phyloP scores from a whole-genome alignment of 768 basidiomycete species.

The Boletus fagicola region DNA sequence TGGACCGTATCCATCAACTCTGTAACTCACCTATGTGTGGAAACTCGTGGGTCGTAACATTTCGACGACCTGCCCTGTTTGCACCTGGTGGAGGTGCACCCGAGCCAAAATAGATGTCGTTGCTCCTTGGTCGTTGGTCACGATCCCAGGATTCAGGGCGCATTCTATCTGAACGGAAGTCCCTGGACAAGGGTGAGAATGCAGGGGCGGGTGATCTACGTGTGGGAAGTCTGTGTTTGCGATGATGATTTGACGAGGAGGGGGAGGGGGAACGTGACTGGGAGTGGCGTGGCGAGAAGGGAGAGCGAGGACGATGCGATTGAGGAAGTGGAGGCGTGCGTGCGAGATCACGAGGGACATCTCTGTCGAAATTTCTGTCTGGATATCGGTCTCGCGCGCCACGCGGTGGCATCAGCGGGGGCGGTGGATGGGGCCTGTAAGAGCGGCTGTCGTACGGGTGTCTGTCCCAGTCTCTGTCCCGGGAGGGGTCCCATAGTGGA shows the following conservation, averaged over 20 bases:
- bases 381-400: constrained; percentile 26
- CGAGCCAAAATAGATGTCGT: constrained; percentile 18
- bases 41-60: constrained; percentile 4
- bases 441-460: constrained; percentile 18
- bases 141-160: constrained; percentile 37
- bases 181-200: constrained; percentile 41
- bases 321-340: constrained; percentile 23
- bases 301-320: constrained; percentile 20
- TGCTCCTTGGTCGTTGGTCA: constrained; percentile 37
- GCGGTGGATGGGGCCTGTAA: constrained; percentile 17
- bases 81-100: constrained; percentile 11
- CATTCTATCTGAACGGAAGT: constrained; percentile 34
- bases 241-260: constrained; percentile 33
- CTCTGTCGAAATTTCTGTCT: constrained; percentile 25
- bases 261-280: constrained; percentile 42
- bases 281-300: constrained; percentile 24
- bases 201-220: constrained; percentile 34
- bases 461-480: constrained; percentile 29
- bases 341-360: constrained; percentile 21
- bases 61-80: constrained; percentile 6
- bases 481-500: constrained; percentile 19
- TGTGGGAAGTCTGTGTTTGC: constrained; percentile 36
- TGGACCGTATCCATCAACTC: neutral
- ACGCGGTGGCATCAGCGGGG: constrained; percentile 10
- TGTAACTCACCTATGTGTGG: constrained; percentile 11